phyloP scores from a whole-genome alignment of 495 filamentous ascomycete genomes.

The Sphaerosporella brunnea region DNA sequence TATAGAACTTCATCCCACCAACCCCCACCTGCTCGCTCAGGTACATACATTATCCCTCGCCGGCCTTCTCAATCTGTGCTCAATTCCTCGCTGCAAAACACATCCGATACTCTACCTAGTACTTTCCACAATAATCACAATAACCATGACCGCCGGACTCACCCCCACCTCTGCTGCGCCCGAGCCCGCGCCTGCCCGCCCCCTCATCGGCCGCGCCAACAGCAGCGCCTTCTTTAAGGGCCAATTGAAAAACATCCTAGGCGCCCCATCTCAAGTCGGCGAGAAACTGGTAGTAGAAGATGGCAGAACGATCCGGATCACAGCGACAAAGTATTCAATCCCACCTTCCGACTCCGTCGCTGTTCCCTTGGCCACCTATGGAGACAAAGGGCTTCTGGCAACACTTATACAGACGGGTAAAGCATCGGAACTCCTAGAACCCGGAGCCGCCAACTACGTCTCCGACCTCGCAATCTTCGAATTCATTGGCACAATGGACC shows the following conservation, averaged over 20 bases:
- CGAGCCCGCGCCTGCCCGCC: conserved; percentile 1
- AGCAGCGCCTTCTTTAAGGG: conserved; percentile 8
- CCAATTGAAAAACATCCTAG: conserved; percentile 1
- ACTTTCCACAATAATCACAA: too few relatives aligned
- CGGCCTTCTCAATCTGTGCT: too few relatives aligned
- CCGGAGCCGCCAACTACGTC: conserved; percentile 48
- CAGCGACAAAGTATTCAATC: conserved; percentile 38
- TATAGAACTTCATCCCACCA: too few relatives aligned
- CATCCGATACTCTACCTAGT: too few relatives aligned
- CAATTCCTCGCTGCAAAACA: too few relatives aligned
- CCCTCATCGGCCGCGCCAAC: conserved; percentile 4
- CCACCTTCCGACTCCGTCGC: conserved; percentile 40
- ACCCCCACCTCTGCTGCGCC: too few relatives aligned
- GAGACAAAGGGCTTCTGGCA: conserved; percentile 36
- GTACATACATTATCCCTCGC: too few relatives aligned
- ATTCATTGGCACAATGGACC: conserved; percentile 57
- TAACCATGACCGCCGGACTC: too few relatives aligned
- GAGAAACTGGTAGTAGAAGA: conserved; percentile 23
- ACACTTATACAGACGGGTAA: conserved; percentile 54
- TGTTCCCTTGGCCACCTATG: conserved; percentile 1
- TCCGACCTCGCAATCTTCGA: conserved; percentile 49
- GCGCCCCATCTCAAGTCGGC: neutral
- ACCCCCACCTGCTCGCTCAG: too few relatives aligned
- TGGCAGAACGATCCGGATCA: conserved; percentile 33
- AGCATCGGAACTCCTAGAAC: too few relatives aligned